A percentile compares a stretch with the other conserved stretches of the same genome.
phyloP scores from a whole-genome alignment of 2,329 filamentous ascomycete species.

The Alternaria hordeiaustralica region DNA sequence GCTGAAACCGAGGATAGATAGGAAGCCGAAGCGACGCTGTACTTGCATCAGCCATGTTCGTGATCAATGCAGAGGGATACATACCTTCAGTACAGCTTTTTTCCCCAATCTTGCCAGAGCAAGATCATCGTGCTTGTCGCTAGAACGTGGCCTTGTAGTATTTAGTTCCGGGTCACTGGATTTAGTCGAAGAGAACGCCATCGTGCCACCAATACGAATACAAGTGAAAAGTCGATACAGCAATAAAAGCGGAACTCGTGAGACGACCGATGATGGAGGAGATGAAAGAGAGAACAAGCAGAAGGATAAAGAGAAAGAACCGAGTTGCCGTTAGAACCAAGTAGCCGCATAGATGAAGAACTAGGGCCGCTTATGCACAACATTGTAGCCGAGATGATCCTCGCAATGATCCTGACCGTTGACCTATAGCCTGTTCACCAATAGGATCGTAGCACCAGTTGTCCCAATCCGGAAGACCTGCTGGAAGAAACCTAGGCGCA shows the following conservation, averaged over 20 bases:
- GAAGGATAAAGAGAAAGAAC: background rate
- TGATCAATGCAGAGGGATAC: background rate
- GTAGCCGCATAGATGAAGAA: constrained; percentile 4
- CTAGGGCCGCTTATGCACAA: background rate
- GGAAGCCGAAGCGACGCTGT: constrained; percentile 36
- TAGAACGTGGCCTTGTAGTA: constrained; percentile 5
- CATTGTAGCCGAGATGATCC: constrained; percentile 6
- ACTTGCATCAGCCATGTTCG: background rate
- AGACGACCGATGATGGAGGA: background rate
- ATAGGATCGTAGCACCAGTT: constrained; percentile 1
- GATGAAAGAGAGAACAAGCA: background rate
- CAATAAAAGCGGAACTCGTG: background rate
- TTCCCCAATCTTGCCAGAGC: constrained; percentile 31
- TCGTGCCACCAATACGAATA: constrained; percentile 4
- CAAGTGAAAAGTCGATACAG: background rate
- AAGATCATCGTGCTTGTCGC: constrained; percentile 23
- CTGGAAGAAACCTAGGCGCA: constrained; percentile 16
- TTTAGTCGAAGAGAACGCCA: constrained; percentile 18
- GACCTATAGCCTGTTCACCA: constrained; percentile 6
- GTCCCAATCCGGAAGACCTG: constrained; percentile 16
- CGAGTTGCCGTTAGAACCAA: constrained; percentile 1
- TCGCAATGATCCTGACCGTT: background rate
- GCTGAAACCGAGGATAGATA: constrained; percentile 35
- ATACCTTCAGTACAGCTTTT: constrained; percentile 32
- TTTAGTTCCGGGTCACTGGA: constrained; percentile 20